These are phyloP conservation scores for Diaporthe sp. DNA, from an alignment of 2,329 filamentous ascomycete species.

Conservation along the genomic window DNA sequence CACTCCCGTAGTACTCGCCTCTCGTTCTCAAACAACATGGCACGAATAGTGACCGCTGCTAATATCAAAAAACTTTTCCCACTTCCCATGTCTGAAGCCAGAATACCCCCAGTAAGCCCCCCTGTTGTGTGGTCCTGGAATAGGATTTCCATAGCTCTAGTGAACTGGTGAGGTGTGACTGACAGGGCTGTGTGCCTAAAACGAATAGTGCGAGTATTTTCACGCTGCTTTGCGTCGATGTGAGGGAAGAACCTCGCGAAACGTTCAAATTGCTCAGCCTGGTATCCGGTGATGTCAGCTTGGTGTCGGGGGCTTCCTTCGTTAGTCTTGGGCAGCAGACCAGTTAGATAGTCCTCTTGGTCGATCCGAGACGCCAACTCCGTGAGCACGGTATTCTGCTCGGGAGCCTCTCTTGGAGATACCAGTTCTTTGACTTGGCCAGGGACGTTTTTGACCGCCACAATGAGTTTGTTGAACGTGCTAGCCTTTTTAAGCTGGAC, in stretches of 20 bases:
- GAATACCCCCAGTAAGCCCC: not conserved
- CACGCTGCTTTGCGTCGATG: not conserved
- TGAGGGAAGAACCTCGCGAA: conserved; percentile 3
- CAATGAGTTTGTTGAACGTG: not conserved
- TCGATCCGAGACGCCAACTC: not conserved
- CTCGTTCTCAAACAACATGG: not conserved
- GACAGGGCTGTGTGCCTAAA: not conserved
- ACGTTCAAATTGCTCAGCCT: not conserved
- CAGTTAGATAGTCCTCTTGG: not conserved
- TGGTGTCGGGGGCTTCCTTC: not conserved
- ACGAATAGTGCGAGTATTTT: not conserved
- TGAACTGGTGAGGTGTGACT: conserved; percentile 21
- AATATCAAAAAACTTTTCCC: conserved; percentile 2
- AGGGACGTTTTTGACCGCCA: not conserved
- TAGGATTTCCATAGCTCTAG: not conserved
- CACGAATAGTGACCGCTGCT: not conserved
- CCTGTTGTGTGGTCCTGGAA: not conserved
- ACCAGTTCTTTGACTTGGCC: not conserved
- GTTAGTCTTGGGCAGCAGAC: not conserved
- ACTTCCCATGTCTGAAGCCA: conserved; percentile 2
- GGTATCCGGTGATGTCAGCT: not conserved
- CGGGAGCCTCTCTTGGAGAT: not conserved
- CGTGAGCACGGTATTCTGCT: not conserved
- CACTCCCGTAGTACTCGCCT: not conserved
- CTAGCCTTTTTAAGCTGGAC: not conserved